Percentiles rank a stretch among this genome's conserved stretches.
Conservation (phyloP, 2,329 filamentous ascomycete species). For the Gliomastix tumulicola region DNA sequence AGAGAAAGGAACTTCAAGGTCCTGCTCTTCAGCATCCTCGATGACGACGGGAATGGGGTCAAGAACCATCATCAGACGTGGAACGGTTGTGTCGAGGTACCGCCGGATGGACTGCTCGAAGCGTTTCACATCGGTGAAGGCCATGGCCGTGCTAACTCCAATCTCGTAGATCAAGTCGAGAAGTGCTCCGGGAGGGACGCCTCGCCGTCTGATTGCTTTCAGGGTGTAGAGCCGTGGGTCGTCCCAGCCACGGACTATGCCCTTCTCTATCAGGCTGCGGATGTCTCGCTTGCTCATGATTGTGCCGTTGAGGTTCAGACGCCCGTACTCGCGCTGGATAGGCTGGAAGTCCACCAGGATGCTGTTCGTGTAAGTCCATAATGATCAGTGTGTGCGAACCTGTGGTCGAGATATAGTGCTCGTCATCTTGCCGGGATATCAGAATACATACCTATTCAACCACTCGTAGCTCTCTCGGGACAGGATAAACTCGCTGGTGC, state of each 20-base stretch:
- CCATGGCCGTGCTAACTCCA: slow-evolving; percentile 76
- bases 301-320: slow-evolving; percentile 68
- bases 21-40: slow-evolving; percentile 55
- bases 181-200: slow-evolving; percentile 81
- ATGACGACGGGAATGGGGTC: slow-evolving; percentile 81
- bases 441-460: slow-evolving; percentile 73
- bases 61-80: slow-evolving; percentile 81
- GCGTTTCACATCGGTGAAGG: slow-evolving; percentile 70
- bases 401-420: too few species aligned
- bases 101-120: slow-evolving; percentile 81
- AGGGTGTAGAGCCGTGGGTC: slow-evolving; percentile 87
- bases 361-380: too few species aligned
- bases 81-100: slow-evolving; percentile 83
- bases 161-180: slow-evolving; percentile 87
- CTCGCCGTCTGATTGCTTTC: slow-evolving; percentile 74
- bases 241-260: slow-evolving; percentile 81
- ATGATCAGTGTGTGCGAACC: too few species aligned
- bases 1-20: slow-evolving; percentile 72
- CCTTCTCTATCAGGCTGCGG: slow-evolving; percentile 67
- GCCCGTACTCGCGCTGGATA: slow-evolving; percentile 80
- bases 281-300: slow-evolving; percentile 85
- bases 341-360: slow-evolving; percentile 81
- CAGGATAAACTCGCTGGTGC: slow-evolving; percentile 86
- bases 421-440: too few species aligned
- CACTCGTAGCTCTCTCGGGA: slow-evolving; percentile 86